Evolutionary conservation across 1,284 basidiomycete species (phyloP), one percentile per base, ranked within the genome.

Genomic region (Spongispora temasekensis): DNA sequence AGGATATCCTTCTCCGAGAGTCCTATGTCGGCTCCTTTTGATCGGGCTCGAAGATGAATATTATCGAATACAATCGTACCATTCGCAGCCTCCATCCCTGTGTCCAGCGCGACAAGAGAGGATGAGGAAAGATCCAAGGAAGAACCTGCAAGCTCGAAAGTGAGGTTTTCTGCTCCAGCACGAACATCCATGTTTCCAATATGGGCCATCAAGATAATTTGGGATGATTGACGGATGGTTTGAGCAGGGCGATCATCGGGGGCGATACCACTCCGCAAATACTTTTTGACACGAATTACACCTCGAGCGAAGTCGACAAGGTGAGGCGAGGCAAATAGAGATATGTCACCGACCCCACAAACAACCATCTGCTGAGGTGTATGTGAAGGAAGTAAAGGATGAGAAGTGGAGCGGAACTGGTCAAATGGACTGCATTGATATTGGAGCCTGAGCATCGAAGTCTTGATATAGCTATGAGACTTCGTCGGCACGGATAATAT

Each of bases 231-330:
- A 37, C 4, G 53, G 12, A n/a, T 37, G 13, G 25, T 6, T 10
- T 40, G 63, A 61, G 53, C 23, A 30, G 52, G 59, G n/a, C 25
- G 57, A 32, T 34, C 42, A 28, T 50, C 55, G 34, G 55, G 9
- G 10, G 25, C 15, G 12, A 19, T 31, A 31, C 42, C 27, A 5
- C 55, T 62, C 25, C 55, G 51, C 57, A 55, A 71, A 37, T 68
- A 63, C 61, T 60, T 74, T 2, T 65, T 78, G 21, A 85, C 78
- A 23, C 84, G 84, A 21, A 90, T 75, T 34, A 83, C 66, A 61
- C 83, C 78, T 69, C 86, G 87, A 7, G 83, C 79, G 65, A 91
- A 89, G 37, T 79, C 74, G 69, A 91, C 83, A 25, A 90, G 75
- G 61, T 84, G 83, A 15, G 90, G 89, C 34, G 79, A 82, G 9